Conservation (phyloP, 805 yeast species). For the Ogataea parapolymorpha region DNA sequence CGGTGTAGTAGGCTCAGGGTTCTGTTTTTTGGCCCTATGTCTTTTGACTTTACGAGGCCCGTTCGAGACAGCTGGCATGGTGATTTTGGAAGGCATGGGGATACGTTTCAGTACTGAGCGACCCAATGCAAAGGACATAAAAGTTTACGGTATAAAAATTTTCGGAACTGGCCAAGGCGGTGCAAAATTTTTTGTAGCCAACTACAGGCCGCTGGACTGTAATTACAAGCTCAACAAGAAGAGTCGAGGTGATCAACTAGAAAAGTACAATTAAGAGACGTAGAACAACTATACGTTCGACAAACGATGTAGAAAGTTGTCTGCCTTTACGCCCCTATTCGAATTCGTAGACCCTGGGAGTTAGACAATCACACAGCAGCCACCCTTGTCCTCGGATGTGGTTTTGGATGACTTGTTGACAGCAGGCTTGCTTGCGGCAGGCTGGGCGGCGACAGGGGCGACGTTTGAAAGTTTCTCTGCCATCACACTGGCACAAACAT, state of each 20-base stretch:
- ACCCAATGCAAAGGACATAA: slow-evolving; percentile 4
- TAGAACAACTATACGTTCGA: not conserved
- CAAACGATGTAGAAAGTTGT: not conserved
- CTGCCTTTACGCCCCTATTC: not conserved
- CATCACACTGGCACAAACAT: slow-evolving; percentile 37
- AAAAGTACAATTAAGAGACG: slow-evolving; percentile 1
- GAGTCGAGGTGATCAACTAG: not conserved
- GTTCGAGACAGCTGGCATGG: not conserved
- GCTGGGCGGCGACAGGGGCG: slow-evolving; percentile 2
- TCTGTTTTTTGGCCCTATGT: slow-evolving; percentile 56
- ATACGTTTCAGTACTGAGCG: slow-evolving; percentile 2
- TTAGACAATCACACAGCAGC: slow-evolving; percentile 15
- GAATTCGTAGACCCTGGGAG: not conserved
- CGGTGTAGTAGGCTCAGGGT: slow-evolving; percentile 75
- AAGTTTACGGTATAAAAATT: slow-evolving; percentile 1
- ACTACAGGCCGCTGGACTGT: slow-evolving; percentile 1
- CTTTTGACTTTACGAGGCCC: slow-evolving; percentile 14
- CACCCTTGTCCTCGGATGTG: slow-evolving; percentile 3
- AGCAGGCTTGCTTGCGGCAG: not conserved
- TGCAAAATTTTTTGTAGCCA: slow-evolving; percentile 2
- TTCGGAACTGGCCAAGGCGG: slow-evolving; percentile 1
- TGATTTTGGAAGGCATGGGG: slow-evolving; percentile 3
- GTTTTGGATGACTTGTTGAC: not conserved
- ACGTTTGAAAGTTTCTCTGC: slow-evolving; percentile 8
- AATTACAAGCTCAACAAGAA: not conserved